These are phyloP conservation scores for Phellopilus nigrolimitatus DNA, from an alignment of 1,284 basidiomycete genomes.

Conservation along the genomic window DNA sequence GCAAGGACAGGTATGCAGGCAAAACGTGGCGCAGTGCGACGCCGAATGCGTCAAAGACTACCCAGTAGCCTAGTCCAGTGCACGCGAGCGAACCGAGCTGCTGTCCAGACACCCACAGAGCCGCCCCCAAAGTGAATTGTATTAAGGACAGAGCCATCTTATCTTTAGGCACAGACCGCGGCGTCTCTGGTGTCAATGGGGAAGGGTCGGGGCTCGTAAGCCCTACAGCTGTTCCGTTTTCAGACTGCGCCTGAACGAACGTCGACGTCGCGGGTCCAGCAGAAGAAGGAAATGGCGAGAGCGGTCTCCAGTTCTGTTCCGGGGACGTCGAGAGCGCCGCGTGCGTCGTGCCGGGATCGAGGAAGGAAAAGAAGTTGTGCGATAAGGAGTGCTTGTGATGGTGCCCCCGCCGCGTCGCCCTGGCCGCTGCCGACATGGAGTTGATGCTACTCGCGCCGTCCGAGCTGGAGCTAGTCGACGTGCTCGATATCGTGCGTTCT, in stretches of 20 bases:
- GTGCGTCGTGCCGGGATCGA: constrained; percentile 50
- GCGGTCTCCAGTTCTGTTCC: constrained; percentile 26
- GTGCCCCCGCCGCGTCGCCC: constrained; percentile 63
- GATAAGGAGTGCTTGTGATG: constrained; percentile 93
- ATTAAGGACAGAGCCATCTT: constrained; percentile 23
- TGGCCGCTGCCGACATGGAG: constrained; percentile 29
- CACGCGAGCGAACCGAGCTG: constrained; percentile 81
- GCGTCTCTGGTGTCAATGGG: background rate
- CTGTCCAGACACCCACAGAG: constrained; percentile 90
- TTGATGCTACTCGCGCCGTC: constrained; percentile 22
- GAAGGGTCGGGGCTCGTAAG: constrained; percentile 12
- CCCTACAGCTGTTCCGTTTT: constrained; percentile 13
- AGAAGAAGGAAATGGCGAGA: constrained; percentile 23
- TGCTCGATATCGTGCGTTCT: constrained; percentile 29
- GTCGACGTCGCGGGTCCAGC: constrained; percentile 3
- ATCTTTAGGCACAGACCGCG: constrained; percentile 15
- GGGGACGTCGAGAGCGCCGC: constrained; percentile 21
- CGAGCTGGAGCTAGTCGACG: constrained; percentile 25
- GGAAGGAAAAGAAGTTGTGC: constrained; percentile 89
- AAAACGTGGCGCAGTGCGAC: constrained; percentile 56
- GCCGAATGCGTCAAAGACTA: constrained; percentile 91
- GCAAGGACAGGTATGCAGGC: constrained; percentile 35
- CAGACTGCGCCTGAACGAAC: constrained; percentile 7
- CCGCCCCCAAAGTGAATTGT: constrained; percentile 61
- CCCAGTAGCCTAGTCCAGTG: constrained; percentile 91